Evolutionary conservation across 768 basidiomycete genomes (phyloP).

Genomic region (Leucosporidium creatinivorum): DNA sequence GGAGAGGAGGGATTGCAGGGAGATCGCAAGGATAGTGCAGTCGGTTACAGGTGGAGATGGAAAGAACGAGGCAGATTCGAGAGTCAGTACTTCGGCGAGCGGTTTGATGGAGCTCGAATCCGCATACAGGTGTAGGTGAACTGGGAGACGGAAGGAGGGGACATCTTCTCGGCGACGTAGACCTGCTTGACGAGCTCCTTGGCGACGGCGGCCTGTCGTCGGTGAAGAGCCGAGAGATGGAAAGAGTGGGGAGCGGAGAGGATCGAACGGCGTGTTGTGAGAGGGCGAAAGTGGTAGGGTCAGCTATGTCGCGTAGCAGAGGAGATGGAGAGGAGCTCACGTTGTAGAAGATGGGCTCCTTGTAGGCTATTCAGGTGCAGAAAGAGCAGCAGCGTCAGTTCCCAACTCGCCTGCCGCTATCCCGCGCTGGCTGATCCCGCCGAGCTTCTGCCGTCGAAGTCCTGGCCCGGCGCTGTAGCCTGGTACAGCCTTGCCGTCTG

Average conservation of each 20-base stretch:
- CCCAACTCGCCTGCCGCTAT: background rate
- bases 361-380: slow-evolving; percentile 52
- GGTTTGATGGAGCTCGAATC: background rate
- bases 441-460: slow-evolving; percentile 20
- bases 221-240: slow-evolving; percentile 1
- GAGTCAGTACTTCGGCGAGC: background rate
- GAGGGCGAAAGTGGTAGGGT: background rate
- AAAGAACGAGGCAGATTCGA: slow-evolving; percentile 40
- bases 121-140: slow-evolving; percentile 24
- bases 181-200: slow-evolving; percentile 69
- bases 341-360: slow-evolving; percentile 71
- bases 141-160: slow-evolving; percentile 52
- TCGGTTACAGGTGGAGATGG: background rate
- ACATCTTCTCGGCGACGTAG: slow-evolving; percentile 60
- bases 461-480: no score
- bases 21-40: no score
- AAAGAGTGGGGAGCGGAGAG: no score
- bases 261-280: background rate
- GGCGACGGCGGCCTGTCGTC: slow-evolving; percentile 49
- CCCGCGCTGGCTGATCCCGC: slow-evolving; percentile 40
- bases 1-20: background rate
- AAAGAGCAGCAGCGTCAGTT: background rate
- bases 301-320: background rate
- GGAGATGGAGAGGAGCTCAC: slow-evolving; percentile 38
- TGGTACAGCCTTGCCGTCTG: no score